Percentiles rank a stretch among this genome's conserved stretches.
Conservation (phyloP, 805 yeast genomes). For the Kurtzmaniella fragi region DNA sequence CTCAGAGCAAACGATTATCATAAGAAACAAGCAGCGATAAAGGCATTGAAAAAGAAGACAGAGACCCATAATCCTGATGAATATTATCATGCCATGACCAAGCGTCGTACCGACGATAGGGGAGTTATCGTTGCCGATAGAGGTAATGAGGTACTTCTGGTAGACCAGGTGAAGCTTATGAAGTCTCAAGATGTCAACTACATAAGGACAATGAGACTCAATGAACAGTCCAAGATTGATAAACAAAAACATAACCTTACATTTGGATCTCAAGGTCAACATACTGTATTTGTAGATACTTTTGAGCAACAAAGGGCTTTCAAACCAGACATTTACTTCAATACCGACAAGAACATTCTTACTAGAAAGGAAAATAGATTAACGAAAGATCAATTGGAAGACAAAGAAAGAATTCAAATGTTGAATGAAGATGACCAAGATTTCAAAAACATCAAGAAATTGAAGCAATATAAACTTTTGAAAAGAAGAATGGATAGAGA, state of each 20-base stretch:
- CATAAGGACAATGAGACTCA: slow-evolving; percentile 67
- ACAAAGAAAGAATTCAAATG: slow-evolving; percentile 15
- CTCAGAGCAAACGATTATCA: slow-evolving; percentile 54
- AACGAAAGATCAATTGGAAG: slow-evolving; percentile 53
- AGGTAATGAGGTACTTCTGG: slow-evolving; percentile 53
- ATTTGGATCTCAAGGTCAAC: slow-evolving; percentile 62
- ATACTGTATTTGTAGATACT: slow-evolving; percentile 79
- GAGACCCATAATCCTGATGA: slow-evolving; percentile 85
- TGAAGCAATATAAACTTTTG: slow-evolving; percentile 55
- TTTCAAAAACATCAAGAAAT: slow-evolving; percentile 44
- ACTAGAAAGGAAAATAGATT: slow-evolving; percentile 68
- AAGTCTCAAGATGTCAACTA: slow-evolving; percentile 92
- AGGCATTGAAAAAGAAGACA: slow-evolving; percentile 69
- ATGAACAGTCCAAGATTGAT: slow-evolving; percentile 62
- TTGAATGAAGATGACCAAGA: slow-evolving; percentile 22
- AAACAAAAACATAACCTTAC: slow-evolving; percentile 46
- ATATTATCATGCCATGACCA: slow-evolving; percentile 90
- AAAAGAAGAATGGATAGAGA: slow-evolving; percentile 68
- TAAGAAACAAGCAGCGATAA: slow-evolving; percentile 58
- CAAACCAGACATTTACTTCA: slow-evolving; percentile 59
- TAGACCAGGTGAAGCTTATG: slow-evolving; percentile 74
- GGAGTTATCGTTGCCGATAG: slow-evolving; percentile 70
- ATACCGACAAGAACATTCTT: slow-evolving; percentile 63
- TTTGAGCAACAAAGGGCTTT: slow-evolving; percentile 52
- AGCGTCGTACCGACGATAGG: slow-evolving; percentile 56